Conservation (phyloP, 345 rosid species). For the Eucalyptus leucophloia region DNA sequence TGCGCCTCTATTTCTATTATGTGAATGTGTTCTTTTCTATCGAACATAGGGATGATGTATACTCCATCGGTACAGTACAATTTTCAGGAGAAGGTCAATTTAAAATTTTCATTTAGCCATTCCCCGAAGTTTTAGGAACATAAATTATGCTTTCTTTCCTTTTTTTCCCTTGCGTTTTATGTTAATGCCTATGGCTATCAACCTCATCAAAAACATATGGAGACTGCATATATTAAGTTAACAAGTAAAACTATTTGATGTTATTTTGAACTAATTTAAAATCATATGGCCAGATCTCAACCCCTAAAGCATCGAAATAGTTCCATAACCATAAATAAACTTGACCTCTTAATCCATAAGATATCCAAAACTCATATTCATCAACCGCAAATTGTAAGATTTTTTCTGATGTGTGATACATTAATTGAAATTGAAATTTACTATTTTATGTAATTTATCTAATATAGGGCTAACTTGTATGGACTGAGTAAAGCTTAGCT, state of each 20-base stretch:
- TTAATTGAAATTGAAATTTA: no score
- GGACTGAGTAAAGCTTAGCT: no score
- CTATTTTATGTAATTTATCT: no score
- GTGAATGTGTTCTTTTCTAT: background rate
- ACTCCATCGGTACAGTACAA: background rate
- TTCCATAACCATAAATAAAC: background rate
- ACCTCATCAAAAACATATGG: background rate
- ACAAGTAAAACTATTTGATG: background rate
- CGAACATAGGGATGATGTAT: background rate
- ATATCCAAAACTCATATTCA: no score
- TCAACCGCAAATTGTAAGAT: no score
- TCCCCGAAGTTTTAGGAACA: background rate
- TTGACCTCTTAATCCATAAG: background rate
- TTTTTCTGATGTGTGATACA: no score
- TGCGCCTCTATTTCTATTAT: background rate
- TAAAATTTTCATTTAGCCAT: background rate
- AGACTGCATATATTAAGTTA: background rate
- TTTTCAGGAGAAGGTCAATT: background rate
- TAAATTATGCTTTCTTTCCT: background rate
- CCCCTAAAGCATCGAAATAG: background rate
- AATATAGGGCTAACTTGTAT: no score
- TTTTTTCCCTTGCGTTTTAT: background rate
- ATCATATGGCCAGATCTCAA: background rate
- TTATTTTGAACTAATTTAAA: background rate
- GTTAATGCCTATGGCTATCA: background rate